phyloP scores from a whole-genome alignment of 768 basidiomycete genomes.

The Scleroderma bovista region DNA sequence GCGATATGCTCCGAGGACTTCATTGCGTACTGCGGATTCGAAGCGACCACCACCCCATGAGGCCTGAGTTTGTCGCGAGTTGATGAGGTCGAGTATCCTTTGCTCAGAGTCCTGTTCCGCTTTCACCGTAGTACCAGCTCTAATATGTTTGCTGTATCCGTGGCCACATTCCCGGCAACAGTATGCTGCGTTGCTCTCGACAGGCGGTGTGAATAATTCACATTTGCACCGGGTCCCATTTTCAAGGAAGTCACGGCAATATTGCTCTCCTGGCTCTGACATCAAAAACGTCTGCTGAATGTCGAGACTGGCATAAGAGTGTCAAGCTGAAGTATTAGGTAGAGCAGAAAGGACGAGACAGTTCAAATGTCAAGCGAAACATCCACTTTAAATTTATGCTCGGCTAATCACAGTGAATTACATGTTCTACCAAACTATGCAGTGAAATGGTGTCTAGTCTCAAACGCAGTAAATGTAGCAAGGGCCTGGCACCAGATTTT shows the following conservation, averaged over 20 bases:
- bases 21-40: no score
- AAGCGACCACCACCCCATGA: background rate
- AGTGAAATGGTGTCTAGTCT: no score
- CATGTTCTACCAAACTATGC: no score
- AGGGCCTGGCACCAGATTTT: slow-evolving; percentile 12
- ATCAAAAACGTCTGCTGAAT: no score
- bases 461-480: slow-evolving; percentile 1
- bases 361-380: no score
- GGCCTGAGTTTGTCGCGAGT: background rate
- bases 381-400: no score
- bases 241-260: background rate
- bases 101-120: background rate
- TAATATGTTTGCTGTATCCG: slow-evolving; percentile 1
- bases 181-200: background rate
- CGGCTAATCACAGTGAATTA: no score
- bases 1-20: no score
- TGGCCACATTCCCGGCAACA: slow-evolving; percentile 2
- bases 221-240: background rate
- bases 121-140: background rate
- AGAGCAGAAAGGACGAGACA: no score
- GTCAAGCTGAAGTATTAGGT: no score
- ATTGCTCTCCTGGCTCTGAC: no score
- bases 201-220: background rate
- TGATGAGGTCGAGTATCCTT: background rate
- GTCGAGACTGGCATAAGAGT: no score